Base-by-base conservation (phyloP, 2,329 filamentous ascomycete genomes). In the Myriosclerotinia scirpicola region DNA sequence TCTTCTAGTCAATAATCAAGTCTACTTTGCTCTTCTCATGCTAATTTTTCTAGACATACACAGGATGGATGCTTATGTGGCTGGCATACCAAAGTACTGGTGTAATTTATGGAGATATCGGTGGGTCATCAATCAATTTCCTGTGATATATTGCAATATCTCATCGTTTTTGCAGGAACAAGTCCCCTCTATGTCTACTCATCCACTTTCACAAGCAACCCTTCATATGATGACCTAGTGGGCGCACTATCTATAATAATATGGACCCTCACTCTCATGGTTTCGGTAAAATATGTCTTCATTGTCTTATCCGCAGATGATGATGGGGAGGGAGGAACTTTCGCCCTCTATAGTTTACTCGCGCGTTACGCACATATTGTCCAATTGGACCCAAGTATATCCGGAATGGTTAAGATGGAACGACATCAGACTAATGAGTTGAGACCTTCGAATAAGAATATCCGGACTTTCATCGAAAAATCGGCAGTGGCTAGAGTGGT, bases 171-270 rank as follows among this genome's bases (percentile, higher is more conserved):
- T n/a, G 54, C 30, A 66, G 36, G 66, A 12, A 84, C 80, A 0
- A 86, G 83, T 68, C 87, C 87, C n/a, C 83, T 91, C 22, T 91
- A 91, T 72, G 88, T 90, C 22, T 90, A 80, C 76, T 90, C 87
- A 22, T 87, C 85, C n/a, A 89, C 86, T 0, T 91, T 91, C 72
- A 79, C 81, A 36, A 77, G 79, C 3, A 77, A 82, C 20, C 87
- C 87, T 0, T 80, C 78, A 8, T 83, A 83, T 70, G 80, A 84
- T 30, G 85, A 89, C 70, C 79, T 91, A 3, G 79, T 90, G 55
- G 86, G 88, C 56, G 87, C 85, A 0, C 78, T 90, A 1, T 90
- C 88, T 4, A 82, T 91, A 54, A 85, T 91, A 68, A 84, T 91
- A 55, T 91, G 88, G 88, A 84, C 87, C 0, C 77, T 91, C 44